These are phyloP conservation scores for Globisporangium acanthophoron DNA, from an alignment of 352 stramenopile species.

Conservation along the genomic window DNA sequence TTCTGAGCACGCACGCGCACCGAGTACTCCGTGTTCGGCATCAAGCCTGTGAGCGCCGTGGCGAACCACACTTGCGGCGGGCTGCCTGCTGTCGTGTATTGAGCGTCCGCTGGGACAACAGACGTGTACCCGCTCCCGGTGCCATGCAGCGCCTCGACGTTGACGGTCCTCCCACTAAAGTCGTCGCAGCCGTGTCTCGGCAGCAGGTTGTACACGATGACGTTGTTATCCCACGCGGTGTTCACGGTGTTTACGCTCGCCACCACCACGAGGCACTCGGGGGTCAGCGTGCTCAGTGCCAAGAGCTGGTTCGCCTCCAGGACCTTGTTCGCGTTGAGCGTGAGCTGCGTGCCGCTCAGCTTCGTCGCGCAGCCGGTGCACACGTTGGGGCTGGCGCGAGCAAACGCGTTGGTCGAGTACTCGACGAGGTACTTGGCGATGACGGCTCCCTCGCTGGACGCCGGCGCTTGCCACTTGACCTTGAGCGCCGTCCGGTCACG, in stretches of 20 bases:
- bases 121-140: conserved; percentile 34
- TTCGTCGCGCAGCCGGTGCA: conserved; percentile 45
- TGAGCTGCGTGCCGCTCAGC: conserved; percentile 30
- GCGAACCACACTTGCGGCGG: conserved; percentile 15
- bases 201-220: conserved; percentile 40
- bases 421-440: conserved; percentile 82
- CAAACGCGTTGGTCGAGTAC: conserved; percentile 66
- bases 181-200: conserved; percentile 60
- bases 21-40: conserved; percentile 59
- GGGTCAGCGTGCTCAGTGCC: conserved; percentile 32
- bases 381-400: conserved; percentile 13
- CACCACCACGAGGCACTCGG: conserved; percentile 49
- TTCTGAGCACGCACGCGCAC: conserved; percentile 85
- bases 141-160: conserved; percentile 42
- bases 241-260: conserved; percentile 23
- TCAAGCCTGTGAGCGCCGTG: conserved; percentile 25
- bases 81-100: conserved; percentile 2
- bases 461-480: conserved; percentile 79
- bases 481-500: conserved; percentile 71
- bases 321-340: conserved; percentile 23
- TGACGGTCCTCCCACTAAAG: conserved; percentile 28
- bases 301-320: conserved; percentile 38
- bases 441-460: conserved; percentile 54
- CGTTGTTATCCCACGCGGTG: conserved; percentile 25
- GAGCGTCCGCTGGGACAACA: conserved; percentile 16